A percentile compares a stretch with the other conserved stretches of the same genome.
These are phyloP conservation scores for Oryza rufipogon DNA, from an alignment of 176 grass and related monocot species.

Conservation along the genomic window DNA sequence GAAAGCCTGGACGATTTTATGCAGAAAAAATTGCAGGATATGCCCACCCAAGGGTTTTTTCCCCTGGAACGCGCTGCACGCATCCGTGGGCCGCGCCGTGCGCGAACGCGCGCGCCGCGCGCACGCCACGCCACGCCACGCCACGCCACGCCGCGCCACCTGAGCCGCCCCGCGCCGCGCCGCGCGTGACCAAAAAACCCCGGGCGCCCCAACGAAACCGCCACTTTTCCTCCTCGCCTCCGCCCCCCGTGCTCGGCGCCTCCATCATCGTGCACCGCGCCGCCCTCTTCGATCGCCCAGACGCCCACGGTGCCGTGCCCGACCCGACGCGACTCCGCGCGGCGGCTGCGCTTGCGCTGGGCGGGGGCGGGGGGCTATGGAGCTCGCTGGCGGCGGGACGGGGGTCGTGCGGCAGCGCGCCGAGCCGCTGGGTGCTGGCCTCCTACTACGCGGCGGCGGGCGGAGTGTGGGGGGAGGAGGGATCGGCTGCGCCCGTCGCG, in stretches of 20 bases:
- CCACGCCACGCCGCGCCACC: too few relatives aligned
- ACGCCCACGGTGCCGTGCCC: background rate
- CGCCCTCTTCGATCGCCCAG: background rate
- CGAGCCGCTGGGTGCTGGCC: background rate
- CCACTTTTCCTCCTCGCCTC: background rate
- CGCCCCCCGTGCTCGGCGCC: too few relatives aligned
- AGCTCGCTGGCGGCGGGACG: constrained; percentile 17
- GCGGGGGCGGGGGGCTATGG: background rate
- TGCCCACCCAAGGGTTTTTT: too few relatives aligned
- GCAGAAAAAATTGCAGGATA: background rate
- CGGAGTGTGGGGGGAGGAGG: background rate
- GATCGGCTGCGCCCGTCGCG: background rate
- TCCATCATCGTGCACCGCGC: background rate
- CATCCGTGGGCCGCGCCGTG: too few relatives aligned
- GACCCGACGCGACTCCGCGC: background rate
- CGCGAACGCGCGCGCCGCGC: too few relatives aligned
- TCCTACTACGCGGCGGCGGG: background rate
- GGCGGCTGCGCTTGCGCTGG: background rate
- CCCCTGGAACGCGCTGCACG: too few relatives aligned
- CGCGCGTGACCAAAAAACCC: background rate
- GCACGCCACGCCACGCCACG: too few relatives aligned
- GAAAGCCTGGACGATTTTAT: too few relatives aligned
- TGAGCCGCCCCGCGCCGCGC: too few relatives aligned
- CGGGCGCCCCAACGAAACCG: background rate
- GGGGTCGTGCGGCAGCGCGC: constrained; percentile 33